Evolutionary conservation across 202 grass and related monocot species (phyloP).

Genomic region (Carex arenaria): DNA sequence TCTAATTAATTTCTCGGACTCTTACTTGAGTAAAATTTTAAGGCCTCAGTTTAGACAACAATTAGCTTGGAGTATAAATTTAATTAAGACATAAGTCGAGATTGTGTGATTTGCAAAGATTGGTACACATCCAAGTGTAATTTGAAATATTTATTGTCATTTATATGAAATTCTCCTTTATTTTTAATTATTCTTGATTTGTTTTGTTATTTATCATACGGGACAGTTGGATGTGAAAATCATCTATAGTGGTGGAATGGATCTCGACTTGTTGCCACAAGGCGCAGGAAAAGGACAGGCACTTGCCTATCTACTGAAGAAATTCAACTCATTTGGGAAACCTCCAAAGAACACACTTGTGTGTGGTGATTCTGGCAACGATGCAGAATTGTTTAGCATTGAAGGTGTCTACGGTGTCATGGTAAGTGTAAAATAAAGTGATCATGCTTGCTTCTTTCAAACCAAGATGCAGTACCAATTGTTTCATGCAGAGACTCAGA

Average conservation of each 20-base stretch:
- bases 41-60: not conserved
- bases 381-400: conserved; percentile 94
- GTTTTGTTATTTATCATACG: conserved; percentile 10
- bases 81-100: not conserved
- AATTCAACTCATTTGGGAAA: conserved; percentile 65
- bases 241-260: conserved; percentile 85
- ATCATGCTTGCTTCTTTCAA: conserved; percentile 11
- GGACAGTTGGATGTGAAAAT: conserved; percentile 92
- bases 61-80: not conserved
- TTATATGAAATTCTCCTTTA: not conserved
- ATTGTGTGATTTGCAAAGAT: not conserved
- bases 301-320: conserved; percentile 92
- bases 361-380: conserved; percentile 94
- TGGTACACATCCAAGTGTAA: not conserved
- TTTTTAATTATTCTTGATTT: not conserved
- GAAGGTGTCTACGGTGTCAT: conserved; percentile 89
- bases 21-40: not conserved
- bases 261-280: conserved; percentile 78
- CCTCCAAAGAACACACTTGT: conserved; percentile 85
- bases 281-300: conserved; percentile 92
- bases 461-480: not conserved
- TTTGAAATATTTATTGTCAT: not conserved
- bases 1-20: not conserved
- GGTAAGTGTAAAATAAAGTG: conserved; percentile 45
- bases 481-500: not conserved